Conservation (phyloP, 2,329 filamentous ascomycete genomes). For the Rhynchosporium graminicola region DNA sequence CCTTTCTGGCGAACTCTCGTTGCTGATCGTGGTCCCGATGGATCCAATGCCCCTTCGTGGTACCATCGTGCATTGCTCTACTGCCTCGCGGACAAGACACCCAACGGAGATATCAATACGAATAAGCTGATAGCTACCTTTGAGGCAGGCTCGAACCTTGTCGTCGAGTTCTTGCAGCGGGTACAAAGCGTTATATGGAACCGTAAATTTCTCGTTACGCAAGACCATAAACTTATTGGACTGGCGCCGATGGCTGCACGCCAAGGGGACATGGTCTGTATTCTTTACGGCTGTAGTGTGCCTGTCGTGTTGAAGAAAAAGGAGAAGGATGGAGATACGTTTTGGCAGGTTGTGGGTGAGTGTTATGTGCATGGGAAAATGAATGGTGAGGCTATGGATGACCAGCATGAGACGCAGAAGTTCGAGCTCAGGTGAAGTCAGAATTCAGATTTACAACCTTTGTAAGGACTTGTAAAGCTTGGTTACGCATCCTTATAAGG, state of each 20-base stretch:
- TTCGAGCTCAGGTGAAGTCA: conserved; percentile 19
- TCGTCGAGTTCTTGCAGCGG: conserved; percentile 21
- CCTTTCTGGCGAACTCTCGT: conserved; percentile 26
- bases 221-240: conserved; percentile 4
- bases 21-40: conserved; percentile 22
- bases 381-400: conserved; percentile 24
- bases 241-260: conserved; percentile 15
- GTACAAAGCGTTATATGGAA: conserved; percentile 30
- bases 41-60: conserved; percentile 14
- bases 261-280: conserved; percentile 20
- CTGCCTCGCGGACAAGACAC: conserved; percentile 14
- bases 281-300: conserved; percentile 24
- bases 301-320: conserved; percentile 21
- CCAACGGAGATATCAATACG: conserved; percentile 21
- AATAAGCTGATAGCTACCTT: conserved; percentile 12
- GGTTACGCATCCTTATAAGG: no score
- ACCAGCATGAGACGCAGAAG: neutral
- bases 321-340: neutral
- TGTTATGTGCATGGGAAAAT: conserved; percentile 29
- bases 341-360: conserved; percentile 22
- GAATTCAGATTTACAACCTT: neutral
- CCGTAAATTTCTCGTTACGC: conserved; percentile 17
- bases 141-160: conserved; percentile 14
- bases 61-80: conserved; percentile 21
- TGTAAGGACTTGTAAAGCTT: no score